phyloP scores from a whole-genome alignment of 495 filamentous ascomycete genomes.

The Rhypophila decipiens region DNA sequence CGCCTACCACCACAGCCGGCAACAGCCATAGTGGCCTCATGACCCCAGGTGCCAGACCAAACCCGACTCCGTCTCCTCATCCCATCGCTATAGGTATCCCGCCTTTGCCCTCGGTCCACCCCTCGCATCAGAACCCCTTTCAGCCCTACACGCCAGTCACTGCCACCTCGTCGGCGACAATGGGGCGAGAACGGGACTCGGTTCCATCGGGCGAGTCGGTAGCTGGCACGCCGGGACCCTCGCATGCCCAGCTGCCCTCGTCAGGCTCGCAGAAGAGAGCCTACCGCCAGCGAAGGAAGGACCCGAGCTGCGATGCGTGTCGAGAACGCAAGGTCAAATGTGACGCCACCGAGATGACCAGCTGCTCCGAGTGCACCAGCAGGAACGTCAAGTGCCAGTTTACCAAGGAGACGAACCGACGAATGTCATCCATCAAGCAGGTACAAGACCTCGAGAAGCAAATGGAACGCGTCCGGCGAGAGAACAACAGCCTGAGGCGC shows the following conservation, averaged over 20 bases:
- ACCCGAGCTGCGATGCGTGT: conserved; percentile 96
- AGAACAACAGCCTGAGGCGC: conserved; percentile 65
- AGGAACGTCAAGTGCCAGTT: conserved; percentile 96
- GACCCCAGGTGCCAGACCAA: conserved; percentile 31
- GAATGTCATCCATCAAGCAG: conserved; percentile 99
- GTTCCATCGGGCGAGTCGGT: conserved; percentile 46
- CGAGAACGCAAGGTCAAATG: conserved; percentile 98
- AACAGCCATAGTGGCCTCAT: conserved; percentile 35
- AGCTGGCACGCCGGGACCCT: conserved; percentile 43
- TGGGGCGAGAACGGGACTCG: conserved; percentile 51
- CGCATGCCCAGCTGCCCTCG: conserved; percentile 33
- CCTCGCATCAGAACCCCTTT: conserved; percentile 26
- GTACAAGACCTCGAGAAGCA: conserved; percentile 96
- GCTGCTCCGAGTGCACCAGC: conserved; percentile 94
- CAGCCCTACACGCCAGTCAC: conserved; percentile 43
- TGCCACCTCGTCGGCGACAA: conserved; percentile 35
- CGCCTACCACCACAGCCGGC: conserved; percentile 4
- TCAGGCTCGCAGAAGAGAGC: conserved; percentile 72
- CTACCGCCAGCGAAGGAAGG: conserved; percentile 90
- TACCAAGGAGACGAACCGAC: conserved; percentile 96
- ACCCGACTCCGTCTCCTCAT: conserved; percentile 31
- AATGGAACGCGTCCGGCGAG: conserved; percentile 63
- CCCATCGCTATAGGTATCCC: conserved; percentile 42
- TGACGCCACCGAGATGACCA: conserved; percentile 91
- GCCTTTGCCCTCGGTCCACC: conserved; percentile 28